Percentiles rank a stretch among this genome's conserved stretches.
These are phyloP conservation scores for Echeveria elegans DNA, from an alignment of 164 flowering plant genomes.

Conservation along the genomic window DNA sequence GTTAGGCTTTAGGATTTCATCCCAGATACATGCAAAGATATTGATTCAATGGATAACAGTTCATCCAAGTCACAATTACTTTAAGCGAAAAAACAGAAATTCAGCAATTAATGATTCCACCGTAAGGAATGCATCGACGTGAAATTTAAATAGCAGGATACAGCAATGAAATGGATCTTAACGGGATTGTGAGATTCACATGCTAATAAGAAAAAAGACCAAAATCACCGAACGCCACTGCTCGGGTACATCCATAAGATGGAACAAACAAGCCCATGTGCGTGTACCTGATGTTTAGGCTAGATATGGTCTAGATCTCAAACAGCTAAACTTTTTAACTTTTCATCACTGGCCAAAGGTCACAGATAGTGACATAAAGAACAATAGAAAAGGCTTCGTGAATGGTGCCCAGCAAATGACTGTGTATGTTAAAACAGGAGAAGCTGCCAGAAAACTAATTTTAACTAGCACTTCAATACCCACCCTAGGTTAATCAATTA, in stretches of 20 bases:
- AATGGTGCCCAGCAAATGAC: background rate
- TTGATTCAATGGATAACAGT: too few species aligned
- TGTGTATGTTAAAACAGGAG: background rate
- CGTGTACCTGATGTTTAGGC: background rate
- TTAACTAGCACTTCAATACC: background rate
- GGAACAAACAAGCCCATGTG: background rate
- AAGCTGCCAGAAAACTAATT: background rate
- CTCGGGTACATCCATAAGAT: background rate
- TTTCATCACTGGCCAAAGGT: background rate
- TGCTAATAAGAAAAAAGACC: background rate
- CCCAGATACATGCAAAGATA: too few species aligned
- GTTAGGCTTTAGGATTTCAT: background rate
- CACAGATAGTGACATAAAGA: background rate
- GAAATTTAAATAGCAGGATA: background rate
- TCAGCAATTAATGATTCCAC: too few species aligned
- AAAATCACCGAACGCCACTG: too few species aligned
- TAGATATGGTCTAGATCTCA: slow-evolving; percentile 1
- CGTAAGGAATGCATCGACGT: background rate
- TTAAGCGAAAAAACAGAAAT: too few species aligned
- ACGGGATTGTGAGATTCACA: background rate
- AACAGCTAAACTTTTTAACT: background rate
- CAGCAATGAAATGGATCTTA: background rate
- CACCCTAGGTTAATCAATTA: background rate
- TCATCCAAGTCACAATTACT: background rate
- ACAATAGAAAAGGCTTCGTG: background rate